Evolutionary conservation across 2,329 filamentous ascomycete species (phyloP), one percentile per base, ranked within the genome.

Genomic region (Mycocentrospora acerina): DNA sequence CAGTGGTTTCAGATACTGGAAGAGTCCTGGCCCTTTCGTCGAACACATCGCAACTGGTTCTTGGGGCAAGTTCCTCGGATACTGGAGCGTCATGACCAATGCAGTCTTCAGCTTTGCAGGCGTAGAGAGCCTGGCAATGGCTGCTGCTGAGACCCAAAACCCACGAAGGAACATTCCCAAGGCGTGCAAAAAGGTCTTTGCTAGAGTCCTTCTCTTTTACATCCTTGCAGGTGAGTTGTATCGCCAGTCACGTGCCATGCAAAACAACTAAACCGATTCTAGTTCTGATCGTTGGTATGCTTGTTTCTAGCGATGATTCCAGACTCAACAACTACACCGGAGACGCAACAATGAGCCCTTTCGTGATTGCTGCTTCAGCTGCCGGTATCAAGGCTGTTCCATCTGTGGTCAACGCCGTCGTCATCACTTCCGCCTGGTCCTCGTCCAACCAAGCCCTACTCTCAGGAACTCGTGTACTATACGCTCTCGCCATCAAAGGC

Each of bases 391-490:
- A 71, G 11, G 82, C 76, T 4, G 76, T 90, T 4, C 82, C 85
- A 0, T 81, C 79, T 1, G 75, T 90, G 29, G 82, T 90, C 63
- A 90, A 90, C 60, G 85, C 84, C 19, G 72, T 89, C 8, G 82
- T 90, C 46, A 76, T 89, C 42, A 86, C 82, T 0, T 85, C 82
- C 0, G 84, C 82, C 0, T 84, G 79, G 73, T 87, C 83, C 0
- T 76, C 83, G 0, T 81, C 78, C 1, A 88, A 88, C 50, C 80
- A 83, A 53, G 78, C 76, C 47, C 71, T 88, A 17, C 71, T 74
- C 44, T 67, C 70, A 1, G 73, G 71, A 3, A 75, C 72, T 5
- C 70, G 76, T 35, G 71, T 71, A 22, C 65, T 79, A 1, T 77
- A 73, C 47, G 66, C 58, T 29, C 53, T 72, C 14, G 68, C 70